phyloP scores from a whole-genome alignment of 1,139 yeast species.

The Saccharomyces uvarum region DNA sequence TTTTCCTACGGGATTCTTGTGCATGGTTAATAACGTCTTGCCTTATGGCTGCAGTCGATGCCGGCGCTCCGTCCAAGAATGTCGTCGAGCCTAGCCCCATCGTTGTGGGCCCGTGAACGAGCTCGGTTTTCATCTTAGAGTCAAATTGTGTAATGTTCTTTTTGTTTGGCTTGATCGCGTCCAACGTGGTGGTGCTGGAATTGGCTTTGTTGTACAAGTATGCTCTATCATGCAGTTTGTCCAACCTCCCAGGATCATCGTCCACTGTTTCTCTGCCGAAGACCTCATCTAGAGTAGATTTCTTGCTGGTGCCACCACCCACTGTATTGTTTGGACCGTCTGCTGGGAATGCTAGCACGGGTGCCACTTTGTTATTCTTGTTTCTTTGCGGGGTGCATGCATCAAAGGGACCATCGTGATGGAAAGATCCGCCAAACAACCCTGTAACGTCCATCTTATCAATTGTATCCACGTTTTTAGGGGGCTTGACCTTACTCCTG shows the following conservation, averaged over 20 bases:
- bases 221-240: conserved; percentile 7
- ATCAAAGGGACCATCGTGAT: conserved; percentile 97
- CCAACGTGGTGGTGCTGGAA: conserved; percentile 12
- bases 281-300: conserved; percentile 23
- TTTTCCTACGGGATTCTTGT: conserved; percentile 12
- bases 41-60: conserved; percentile 44
- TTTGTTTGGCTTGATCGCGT: conserved; percentile 37
- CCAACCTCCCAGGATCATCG: neutral
- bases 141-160: conserved; percentile 53
- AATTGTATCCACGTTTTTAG: conserved; percentile 62
- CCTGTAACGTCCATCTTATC: conserved; percentile 94
- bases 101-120: conserved; percentile 73
- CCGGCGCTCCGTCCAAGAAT: conserved; percentile 90
- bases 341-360: conserved; percentile 87
- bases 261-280: conserved; percentile 7
- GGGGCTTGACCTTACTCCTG: conserved; percentile 40
- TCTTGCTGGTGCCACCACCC: conserved; percentile 41
- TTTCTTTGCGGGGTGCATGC: conserved; percentile 96
- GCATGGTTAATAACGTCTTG: conserved; percentile 25
- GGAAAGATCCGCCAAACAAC: conserved; percentile 84
- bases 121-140: conserved; percentile 52
- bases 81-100: conserved; percentile 81
- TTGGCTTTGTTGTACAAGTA: neutral
- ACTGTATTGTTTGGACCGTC: conserved; percentile 88
- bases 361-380: conserved; percentile 69